Percentiles rank a stretch among this genome's conserved stretches.
phyloP scores from a whole-genome alignment of 495 filamentous ascomycete genomes.

The Tuber aestivum region DNA sequence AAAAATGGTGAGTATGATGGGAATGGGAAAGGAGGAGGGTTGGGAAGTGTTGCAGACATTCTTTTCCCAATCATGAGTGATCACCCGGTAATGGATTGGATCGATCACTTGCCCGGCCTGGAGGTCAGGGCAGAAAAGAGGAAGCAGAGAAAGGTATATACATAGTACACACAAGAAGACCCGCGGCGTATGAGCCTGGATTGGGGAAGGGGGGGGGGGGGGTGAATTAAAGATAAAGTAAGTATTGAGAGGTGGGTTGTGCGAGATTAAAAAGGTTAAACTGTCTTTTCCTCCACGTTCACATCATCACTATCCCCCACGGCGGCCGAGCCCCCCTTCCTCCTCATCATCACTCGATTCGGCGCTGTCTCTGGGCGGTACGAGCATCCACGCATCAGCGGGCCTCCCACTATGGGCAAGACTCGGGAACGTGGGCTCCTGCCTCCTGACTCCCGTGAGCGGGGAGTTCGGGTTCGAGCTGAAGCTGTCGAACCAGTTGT shows the following conservation, averaged over 20 bases:
- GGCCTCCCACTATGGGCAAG: background rate
- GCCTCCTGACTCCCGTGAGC: background rate
- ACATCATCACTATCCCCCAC: background rate
- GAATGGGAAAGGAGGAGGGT: background rate
- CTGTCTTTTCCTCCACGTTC: background rate
- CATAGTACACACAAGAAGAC: background rate
- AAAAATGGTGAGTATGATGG: background rate
- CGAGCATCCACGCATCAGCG: background rate
- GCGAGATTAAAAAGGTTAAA: background rate
- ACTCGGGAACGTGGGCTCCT: background rate
- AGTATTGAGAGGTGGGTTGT: background rate
- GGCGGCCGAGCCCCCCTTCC: background rate
- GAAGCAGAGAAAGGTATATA: background rate
- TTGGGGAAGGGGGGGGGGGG: constrained; percentile 7
- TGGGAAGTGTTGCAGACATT: background rate
- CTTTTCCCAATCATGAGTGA: background rate
- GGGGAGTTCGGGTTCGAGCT: background rate
- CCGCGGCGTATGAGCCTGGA: too few species aligned
- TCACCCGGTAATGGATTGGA: background rate
- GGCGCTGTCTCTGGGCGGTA: background rate
- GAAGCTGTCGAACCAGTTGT: constrained; percentile 31
- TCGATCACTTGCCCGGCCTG: background rate
- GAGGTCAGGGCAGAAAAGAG: background rate
- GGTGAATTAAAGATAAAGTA: constrained; percentile 11
- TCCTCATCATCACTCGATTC: background rate